Conservation (phyloP, 139 green algal species). For the Nannochloris sp. region DNA sequence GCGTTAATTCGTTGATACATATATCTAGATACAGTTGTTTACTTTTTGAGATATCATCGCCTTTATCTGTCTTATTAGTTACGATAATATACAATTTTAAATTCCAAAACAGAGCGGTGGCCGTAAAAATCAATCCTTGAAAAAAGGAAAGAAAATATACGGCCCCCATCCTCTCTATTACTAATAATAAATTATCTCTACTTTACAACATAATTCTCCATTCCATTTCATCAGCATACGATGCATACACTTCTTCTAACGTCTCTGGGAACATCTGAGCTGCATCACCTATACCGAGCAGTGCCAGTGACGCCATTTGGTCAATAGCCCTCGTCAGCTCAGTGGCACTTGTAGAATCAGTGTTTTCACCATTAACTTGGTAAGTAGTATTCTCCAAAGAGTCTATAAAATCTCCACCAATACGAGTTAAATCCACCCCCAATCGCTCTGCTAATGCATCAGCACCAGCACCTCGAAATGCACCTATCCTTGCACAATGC, state of each 20-base stretch:
- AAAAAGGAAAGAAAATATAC: too few relatives aligned
- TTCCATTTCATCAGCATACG: constrained; percentile 42
- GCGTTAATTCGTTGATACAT: too few relatives aligned
- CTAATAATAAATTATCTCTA: background rate
- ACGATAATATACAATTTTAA: too few relatives aligned
- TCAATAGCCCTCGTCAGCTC: constrained; percentile 28
- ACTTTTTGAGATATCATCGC: too few relatives aligned
- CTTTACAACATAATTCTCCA: constrained; percentile 49
- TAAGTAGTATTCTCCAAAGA: background rate
- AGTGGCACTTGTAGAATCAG: background rate
- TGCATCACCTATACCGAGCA: constrained; percentile 45
- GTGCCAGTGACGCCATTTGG: constrained; percentile 49
- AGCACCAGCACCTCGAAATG: constrained; percentile 12
- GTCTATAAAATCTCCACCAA: background rate
- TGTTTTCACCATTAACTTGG: background rate
- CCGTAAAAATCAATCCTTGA: too few relatives aligned
- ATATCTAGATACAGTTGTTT: too few relatives aligned
- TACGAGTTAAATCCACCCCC: background rate
- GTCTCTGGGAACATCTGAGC: constrained; percentile 34
- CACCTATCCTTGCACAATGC: constrained; percentile 39
- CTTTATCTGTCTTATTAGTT: too few relatives aligned
- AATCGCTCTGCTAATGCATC: too few relatives aligned
- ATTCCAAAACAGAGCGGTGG: too few relatives aligned
- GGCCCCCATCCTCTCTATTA: too few relatives aligned
- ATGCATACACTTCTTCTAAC: constrained; percentile 37